phyloP scores from a whole-genome alignment of 257 asterid genomes.

The Solanum arcanum region DNA sequence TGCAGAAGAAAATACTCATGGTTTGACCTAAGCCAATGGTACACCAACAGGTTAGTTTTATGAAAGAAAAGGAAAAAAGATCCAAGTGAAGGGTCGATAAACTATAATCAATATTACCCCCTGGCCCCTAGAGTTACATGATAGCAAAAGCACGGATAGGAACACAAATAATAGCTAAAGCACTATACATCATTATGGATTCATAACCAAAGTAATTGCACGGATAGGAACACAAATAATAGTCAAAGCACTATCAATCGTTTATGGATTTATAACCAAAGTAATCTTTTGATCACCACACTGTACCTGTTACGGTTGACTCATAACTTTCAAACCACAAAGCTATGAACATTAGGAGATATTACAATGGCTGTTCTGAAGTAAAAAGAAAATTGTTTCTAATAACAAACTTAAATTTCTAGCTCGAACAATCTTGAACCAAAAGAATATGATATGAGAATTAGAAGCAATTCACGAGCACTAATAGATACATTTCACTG shows the following conservation, averaged over 20 bases:
- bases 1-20: not conserved
- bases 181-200: not conserved
- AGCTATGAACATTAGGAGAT: not conserved
- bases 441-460: not conserved
- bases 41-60: not conserved
- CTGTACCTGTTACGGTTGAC: not conserved
- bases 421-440: not conserved
- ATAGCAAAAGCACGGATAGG: not conserved
- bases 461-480: not conserved
- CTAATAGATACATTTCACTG: not conserved
- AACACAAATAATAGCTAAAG: not conserved
- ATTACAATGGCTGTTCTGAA: not conserved
- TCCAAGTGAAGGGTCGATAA: not conserved
- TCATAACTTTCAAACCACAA: not conserved
- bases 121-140: not conserved
- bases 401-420: not conserved
- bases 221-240: not conserved
- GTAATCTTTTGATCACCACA: not conserved
- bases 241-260: not conserved
- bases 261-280: not conserved
- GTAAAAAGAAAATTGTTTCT: not conserved
- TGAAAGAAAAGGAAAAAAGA: not conserved
- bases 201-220: not conserved
- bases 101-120: not conserved
- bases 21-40: not conserved